Evolutionary conservation across 345 rosid genomes (phyloP), one percentile per base, ranked within the genome.

Genomic region (Erucastrum elatum): DNA sequence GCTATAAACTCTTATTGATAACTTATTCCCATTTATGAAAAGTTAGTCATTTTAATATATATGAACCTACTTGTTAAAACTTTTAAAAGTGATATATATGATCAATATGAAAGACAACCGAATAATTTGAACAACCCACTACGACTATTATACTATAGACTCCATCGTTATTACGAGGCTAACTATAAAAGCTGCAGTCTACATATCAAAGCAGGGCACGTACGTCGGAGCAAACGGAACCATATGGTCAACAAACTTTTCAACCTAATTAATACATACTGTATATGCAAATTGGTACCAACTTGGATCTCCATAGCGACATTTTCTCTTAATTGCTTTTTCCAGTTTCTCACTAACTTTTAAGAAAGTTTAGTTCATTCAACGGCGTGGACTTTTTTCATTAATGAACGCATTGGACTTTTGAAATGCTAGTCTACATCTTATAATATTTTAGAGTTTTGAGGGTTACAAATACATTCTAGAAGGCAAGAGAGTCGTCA

Each of bases 51-150:
- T 55, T 6, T 2, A 16, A 55, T 58, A 21, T 6, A 75, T 75
- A 6, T 9, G 68, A 67, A 30, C 74, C 33, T 59, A 44, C 62
- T 5, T 33, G 5, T 33, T 30, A 68, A 8, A 33, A 46, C 27
- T 62, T 68, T 68, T 12, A 12, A 44, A 76, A 33, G 29, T 49
- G 68, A 73, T 33, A 33, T 34, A 34, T 34, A 34, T 29, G 31
- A 29, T 29, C 31, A 29, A 29, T 29, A 25, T 69, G 31, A 62
- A 76, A 70, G 31, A 62, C 25, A 35, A 62, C 69, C 75, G 74
- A 76, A 76, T 61, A 9, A 49, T 34, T 70, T 35, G 80, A 77
- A 63, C 75, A 70, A 77, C 58, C 65, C 75, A 77, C 59, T 70
- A 77, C 58, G 70, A 63, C 31, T 4, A 63, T 70, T 34, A 51